Conservation (phyloP, 192 early-diverging fungal genomes). For the Diversispora eburnea region DNA sequence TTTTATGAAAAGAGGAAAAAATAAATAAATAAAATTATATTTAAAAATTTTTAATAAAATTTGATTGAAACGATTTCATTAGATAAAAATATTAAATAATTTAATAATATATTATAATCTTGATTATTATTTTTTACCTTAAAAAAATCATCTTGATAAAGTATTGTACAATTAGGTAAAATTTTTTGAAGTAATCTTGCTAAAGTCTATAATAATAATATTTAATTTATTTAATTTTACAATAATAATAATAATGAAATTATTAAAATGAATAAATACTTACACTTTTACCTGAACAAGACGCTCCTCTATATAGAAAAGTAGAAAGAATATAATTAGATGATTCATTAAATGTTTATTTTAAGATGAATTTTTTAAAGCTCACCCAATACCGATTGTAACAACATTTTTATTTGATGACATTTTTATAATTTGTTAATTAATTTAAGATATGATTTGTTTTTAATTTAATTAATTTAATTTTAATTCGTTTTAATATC, state of each 20-base stretch:
- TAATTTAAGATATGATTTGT: too few relatives aligned
- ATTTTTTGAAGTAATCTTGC: slow-evolving; percentile 54
- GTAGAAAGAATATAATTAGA: slow-evolving; percentile 28
- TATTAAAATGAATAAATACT: not conserved
- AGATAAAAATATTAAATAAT: not conserved
- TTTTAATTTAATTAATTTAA: too few relatives aligned
- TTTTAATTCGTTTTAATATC: too few relatives aligned
- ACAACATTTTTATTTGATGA: not conserved
- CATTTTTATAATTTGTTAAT: not conserved
- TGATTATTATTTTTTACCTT: too few relatives aligned
- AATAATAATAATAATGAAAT: not conserved
- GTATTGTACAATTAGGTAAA: slow-evolving; percentile 53
- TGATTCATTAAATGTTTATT: not conserved
- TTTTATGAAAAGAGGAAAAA: not conserved
- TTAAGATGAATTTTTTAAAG: not conserved
- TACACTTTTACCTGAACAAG: slow-evolving; percentile 72
- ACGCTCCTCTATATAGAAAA: slow-evolving; percentile 56
- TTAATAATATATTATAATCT: too few relatives aligned
- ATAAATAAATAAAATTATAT: not conserved
- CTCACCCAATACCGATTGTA: slow-evolving; percentile 14
- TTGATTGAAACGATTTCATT: not conserved
- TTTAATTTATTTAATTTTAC: not conserved
- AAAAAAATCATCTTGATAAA: slow-evolving; percentile 80
- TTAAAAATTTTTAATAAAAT: not conserved
- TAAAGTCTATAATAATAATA: slow-evolving; percentile 41